Conservation (phyloP, 163 green algal species). For the Chloroidium sp. region DNA sequence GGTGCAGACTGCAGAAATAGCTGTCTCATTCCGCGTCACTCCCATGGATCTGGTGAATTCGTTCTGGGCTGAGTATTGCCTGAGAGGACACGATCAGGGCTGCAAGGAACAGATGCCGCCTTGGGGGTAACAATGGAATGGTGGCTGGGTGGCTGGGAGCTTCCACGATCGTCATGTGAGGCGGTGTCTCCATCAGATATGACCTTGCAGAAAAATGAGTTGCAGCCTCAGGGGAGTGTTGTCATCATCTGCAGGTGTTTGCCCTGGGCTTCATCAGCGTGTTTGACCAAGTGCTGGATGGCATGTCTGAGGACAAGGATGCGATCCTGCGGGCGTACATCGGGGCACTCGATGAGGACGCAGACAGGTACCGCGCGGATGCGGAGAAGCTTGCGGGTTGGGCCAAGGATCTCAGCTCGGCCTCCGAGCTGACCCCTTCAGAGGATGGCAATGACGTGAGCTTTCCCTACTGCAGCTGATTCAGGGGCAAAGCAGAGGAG, state of each 20-base stretch:
- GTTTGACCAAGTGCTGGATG: constrained; percentile 90
- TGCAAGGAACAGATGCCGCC: too few relatives aligned
- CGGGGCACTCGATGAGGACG: constrained; percentile 71
- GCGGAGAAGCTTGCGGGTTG: constrained; percentile 47
- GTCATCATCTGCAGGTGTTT: constrained; percentile 48
- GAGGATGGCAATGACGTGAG: constrained; percentile 1
- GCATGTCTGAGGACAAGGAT: constrained; percentile 48
- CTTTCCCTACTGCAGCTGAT: too few relatives aligned
- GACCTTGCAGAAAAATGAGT: background rate
- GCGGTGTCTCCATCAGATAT: too few relatives aligned
- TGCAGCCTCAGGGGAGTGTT: background rate
- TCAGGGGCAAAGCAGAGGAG: too few relatives aligned
- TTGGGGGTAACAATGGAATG: too few relatives aligned
- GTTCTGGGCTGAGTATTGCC: too few relatives aligned
- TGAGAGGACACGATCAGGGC: too few relatives aligned
- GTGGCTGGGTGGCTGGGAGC: too few relatives aligned
- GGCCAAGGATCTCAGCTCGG: constrained; percentile 27
- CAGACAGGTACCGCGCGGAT: constrained; percentile 53
- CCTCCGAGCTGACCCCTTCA: constrained; percentile 15
- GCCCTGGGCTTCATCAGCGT: constrained; percentile 83
- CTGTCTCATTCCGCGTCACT: too few relatives aligned
- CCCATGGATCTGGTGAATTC: too few relatives aligned
- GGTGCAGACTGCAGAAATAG: too few relatives aligned
- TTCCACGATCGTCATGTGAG: too few relatives aligned
- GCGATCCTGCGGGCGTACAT: constrained; percentile 86